Evolutionary conservation across 163 green algal species (phyloP).

Genomic region (Scenedesmus sp.): DNA sequence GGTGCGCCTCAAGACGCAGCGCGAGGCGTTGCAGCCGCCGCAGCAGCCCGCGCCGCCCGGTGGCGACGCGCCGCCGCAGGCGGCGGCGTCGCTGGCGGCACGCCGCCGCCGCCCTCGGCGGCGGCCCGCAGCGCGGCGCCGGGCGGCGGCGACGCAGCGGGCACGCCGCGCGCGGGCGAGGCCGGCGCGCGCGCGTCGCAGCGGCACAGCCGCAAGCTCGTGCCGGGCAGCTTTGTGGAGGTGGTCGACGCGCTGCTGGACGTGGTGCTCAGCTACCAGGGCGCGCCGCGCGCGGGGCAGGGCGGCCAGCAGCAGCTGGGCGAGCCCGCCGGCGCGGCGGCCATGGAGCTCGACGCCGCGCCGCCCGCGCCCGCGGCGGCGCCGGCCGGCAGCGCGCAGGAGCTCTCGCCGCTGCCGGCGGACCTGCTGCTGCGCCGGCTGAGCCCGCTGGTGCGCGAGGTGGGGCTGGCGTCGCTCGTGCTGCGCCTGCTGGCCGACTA

Average conservation of each 20-base stretch:
- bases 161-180: not conserved
- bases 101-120: too few species aligned
- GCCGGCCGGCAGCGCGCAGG: not conserved
- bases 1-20: constrained; percentile 24
- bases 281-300: not conserved
- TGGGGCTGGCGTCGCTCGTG: constrained; percentile 68
- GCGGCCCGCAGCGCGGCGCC: too few species aligned
- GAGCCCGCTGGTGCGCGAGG: constrained; percentile 43
- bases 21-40: constrained; percentile 20
- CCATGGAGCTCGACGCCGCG: constrained; percentile 32
- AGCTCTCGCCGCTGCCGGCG: constrained; percentile 18
- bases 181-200: not conserved
- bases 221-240: constrained; percentile 78
- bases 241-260: constrained; percentile 86
- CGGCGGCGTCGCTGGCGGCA: not conserved
- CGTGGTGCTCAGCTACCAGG: constrained; percentile 70
- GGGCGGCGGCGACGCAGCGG: too few species aligned
- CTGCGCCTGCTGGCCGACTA: constrained; percentile 81
- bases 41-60: constrained; percentile 35
- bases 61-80: too few species aligned
- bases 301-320: constrained; percentile 9
- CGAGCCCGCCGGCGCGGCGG: not conserved
- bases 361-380: not conserved
- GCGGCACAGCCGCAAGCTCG: constrained; percentile 61
- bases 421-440: constrained; percentile 45